Conservation (phyloP, 164 flowering plant genomes). For the Taxillus chinensis region DNA sequence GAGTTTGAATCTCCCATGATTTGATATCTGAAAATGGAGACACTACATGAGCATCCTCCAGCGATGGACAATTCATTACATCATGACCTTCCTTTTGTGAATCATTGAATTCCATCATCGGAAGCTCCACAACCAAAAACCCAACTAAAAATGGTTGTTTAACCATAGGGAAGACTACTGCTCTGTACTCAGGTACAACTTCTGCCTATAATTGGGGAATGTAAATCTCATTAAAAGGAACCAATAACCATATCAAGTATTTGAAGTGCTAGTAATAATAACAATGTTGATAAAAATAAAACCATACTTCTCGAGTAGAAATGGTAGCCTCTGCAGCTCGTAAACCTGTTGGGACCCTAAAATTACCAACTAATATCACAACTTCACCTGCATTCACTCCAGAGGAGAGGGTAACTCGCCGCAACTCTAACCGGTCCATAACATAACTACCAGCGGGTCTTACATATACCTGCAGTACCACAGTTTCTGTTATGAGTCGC, state of each 20-base stretch:
- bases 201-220: conserved; percentile 40
- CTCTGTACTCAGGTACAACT: conserved; percentile 48
- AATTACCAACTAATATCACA: conserved; percentile 61
- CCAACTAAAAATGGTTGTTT: conserved; percentile 93
- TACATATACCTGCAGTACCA: conserved; percentile 60
- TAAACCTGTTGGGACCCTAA: conserved; percentile 65
- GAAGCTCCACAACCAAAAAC: conserved; percentile 90
- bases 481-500: background rate
- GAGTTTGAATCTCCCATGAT: conserved; percentile 28
- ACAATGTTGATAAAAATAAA: background rate
- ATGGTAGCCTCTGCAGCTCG: conserved; percentile 82
- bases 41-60: conserved; percentile 26
- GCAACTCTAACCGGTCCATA: conserved; percentile 79
- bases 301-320: conserved; percentile 52
- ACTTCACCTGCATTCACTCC: conserved; percentile 35
- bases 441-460: conserved; percentile 95
- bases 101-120: conserved; percentile 20
- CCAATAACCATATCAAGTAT: background rate
- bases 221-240: background rate
- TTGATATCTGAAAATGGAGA: conserved; percentile 23
- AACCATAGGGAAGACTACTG: conserved; percentile 85
- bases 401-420: conserved; percentile 54
- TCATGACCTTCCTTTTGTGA: conserved; percentile 19
- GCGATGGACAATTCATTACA: conserved; percentile 17
- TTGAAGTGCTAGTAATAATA: background rate